Evolutionary conservation across 306 rosid genomes (phyloP), one percentile per base, ranked within the genome.

Genomic region (Fragaria nilgerrensis): DNA sequence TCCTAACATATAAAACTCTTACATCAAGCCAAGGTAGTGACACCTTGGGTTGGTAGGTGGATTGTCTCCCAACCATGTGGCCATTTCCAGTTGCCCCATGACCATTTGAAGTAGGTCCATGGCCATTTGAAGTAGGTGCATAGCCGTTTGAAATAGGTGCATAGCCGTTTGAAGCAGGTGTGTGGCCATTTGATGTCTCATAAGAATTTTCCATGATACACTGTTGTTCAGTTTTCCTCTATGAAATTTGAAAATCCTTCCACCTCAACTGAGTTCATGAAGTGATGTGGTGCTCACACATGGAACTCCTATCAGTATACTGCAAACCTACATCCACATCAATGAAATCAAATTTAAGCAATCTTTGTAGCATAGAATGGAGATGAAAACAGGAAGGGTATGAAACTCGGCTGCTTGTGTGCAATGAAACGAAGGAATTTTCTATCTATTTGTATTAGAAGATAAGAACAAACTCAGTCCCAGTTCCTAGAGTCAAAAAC

Each of bases 1-100:
- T 84, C 86, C 97, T 84, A 32, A 88, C 89, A 77, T 89, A 90
- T 70, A 90, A 90, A 3, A 93, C 96, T 82, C 87, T 88, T 68
- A 88, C 65, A 80, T 87, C 96, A 59, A 93, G 91, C 96, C 96
- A 89, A 66, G 94, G 94, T 29, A 90, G 79, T 58, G 88, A 86
- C 5, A 66, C 83, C 87, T 90, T 70, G 74, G 89, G 81, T 73
- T 87, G 89, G 78, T 77, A 78, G 69, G 73, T 66, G 64, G 90
- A 75, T 77, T 68, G 88, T 78, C 88, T 84, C 58, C 79, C 76
- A 79, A 78, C 77, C 70, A 80, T 22, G 78, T 89, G 84, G 77
- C 90, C 93, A 74, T 85, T 86, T 32, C 88, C 92, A 34, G 81
- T 70, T 47, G 77, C 55, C 39, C 84, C 87, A 84, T 87, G 78